Evolutionary conservation across 1,284 basidiomycete species (phyloP), one percentile per base, ranked within the genome.

Genomic region (Moesziomyces aphidis): DNA sequence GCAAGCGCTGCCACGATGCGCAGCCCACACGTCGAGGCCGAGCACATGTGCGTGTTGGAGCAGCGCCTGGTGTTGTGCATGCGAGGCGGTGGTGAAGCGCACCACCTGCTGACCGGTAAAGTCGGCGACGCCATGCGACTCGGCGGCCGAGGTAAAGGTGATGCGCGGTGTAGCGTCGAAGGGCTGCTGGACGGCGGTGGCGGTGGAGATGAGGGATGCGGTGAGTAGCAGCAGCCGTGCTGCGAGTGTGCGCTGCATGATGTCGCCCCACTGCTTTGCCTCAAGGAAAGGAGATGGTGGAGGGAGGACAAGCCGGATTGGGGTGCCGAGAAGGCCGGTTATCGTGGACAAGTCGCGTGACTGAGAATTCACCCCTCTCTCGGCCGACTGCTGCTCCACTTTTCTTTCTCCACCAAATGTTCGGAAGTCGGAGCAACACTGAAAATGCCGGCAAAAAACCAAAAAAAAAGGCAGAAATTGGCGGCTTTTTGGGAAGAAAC

Each of bases 91-190:
- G 43, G 26, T 66, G 55, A 71, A 55, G 7, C 73, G 39, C 39
- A 75, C 55, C 24, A 75, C 67, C 24, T 63, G 54, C 17, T 75
- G 63, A 26, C 61, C 63, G 22, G 48, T 21, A 39, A 75, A 75
- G 46, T 39, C 48, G 49, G 45, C 44, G 13, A 54, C 13, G 2
- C 10, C 24, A 8, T 36, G 10, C 8, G 10, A 5, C 8, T 46
- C 17, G 4, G 61, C 54, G 9, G 62, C 22, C 34, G 58, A 57
- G 26, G 54, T 53, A 21, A 70, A 70, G 2, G 50, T 46, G 46
- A 64, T 49, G 9, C 28, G 42, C n/a, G 48, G 5, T 24, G 56
- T 54, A 5, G 63, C 11, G 8, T 26, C 45, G 54, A 70, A 70
- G 6, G 67, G 54, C n/a, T 34, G 34, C 28, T 61, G 68, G 7